Conservation (phyloP, 352 stramenopile genomes). For the Peronosclerospora sorghi region DNA sequence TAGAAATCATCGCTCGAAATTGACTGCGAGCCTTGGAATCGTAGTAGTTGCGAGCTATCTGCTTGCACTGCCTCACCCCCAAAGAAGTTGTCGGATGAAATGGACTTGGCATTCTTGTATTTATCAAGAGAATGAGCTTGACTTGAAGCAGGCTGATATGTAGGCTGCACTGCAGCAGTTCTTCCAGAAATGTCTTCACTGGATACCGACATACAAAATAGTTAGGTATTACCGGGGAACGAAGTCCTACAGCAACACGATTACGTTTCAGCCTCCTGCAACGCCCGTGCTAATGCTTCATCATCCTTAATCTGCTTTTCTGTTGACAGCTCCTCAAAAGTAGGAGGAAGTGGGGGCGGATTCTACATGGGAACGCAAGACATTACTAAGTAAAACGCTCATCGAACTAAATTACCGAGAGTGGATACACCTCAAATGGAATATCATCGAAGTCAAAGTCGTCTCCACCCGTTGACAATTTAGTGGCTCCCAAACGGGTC, state of each 20-base stretch:
- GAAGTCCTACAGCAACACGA: constrained; percentile 1
- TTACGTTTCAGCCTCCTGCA: constrained; percentile 76
- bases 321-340: constrained; percentile 17
- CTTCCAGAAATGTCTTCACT: constrained; percentile 18
- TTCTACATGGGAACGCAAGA: constrained; percentile 31
- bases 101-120: constrained; percentile 88
- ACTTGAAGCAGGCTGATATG: constrained; percentile 16
- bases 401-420: neutral
- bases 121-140: constrained; percentile 72
- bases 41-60: constrained; percentile 53
- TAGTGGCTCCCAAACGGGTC: constrained; percentile 60
- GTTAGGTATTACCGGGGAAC: neutral
- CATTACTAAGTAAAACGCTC: neutral
- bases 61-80: constrained; percentile 43
- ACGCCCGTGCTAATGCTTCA: constrained; percentile 64
- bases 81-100: constrained; percentile 87
- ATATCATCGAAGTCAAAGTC: constrained; percentile 88
- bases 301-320: constrained; percentile 84
- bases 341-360: constrained; percentile 34
- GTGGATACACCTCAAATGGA: constrained; percentile 51
- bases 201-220: neutral
- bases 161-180: constrained; percentile 5
- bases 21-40: constrained; percentile 70
- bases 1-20: constrained; percentile 86
- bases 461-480: constrained; percentile 45